Percentiles rank a stretch among this genome's conserved stretches.
Evolutionary conservation across 2,329 filamentous ascomycete genomes (phyloP).

Genomic region (Aspergillus clavatus): DNA sequence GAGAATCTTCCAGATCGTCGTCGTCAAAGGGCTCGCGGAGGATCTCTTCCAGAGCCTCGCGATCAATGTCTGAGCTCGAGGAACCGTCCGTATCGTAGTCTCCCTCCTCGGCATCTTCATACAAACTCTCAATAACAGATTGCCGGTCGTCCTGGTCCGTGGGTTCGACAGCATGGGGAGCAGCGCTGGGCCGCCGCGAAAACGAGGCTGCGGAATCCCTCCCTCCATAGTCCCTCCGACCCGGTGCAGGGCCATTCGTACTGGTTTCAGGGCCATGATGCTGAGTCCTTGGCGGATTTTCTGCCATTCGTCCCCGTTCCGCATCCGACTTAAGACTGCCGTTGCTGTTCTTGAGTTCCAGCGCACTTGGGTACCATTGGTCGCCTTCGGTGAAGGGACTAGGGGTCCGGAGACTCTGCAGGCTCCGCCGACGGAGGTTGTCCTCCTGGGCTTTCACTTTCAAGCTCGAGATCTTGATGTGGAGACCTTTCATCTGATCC

Average conservation of each 20-base stretch:
- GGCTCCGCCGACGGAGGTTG: conserved; percentile 68
- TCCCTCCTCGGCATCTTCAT: conserved; percentile 43
- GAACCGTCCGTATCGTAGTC: conserved; percentile 28
- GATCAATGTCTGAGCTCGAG: conserved; percentile 54
- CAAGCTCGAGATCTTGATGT: conserved; percentile 75
- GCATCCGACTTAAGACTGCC: conserved; percentile 33
- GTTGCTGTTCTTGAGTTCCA: conserved; percentile 33
- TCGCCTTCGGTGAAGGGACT: conserved; percentile 76
- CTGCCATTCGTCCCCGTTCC: conserved; percentile 33
- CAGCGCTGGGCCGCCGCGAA: conserved; percentile 5
- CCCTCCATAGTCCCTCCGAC: conserved; percentile 3
- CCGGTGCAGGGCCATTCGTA: conserved; percentile 7
- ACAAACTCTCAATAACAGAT: conserved; percentile 34
- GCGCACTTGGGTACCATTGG: conserved; percentile 47
- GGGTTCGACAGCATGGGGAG: conserved; percentile 9
- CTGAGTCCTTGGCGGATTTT: conserved; percentile 18
- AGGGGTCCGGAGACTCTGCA: conserved; percentile 68
- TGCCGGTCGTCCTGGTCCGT: conserved; percentile 23
- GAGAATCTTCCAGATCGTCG: conserved; percentile 29
- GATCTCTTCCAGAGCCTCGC: conserved; percentile 54
- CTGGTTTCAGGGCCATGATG: conserved; percentile 15
- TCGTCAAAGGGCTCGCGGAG: conserved; percentile 45
- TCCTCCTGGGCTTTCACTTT: conserved; percentile 76
- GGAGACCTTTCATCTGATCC: conserved; percentile 79
- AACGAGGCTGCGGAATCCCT: conserved; percentile 1